Conservation (phyloP, 169 alveolate species). For the Cryptosporidium parvum region DNA sequence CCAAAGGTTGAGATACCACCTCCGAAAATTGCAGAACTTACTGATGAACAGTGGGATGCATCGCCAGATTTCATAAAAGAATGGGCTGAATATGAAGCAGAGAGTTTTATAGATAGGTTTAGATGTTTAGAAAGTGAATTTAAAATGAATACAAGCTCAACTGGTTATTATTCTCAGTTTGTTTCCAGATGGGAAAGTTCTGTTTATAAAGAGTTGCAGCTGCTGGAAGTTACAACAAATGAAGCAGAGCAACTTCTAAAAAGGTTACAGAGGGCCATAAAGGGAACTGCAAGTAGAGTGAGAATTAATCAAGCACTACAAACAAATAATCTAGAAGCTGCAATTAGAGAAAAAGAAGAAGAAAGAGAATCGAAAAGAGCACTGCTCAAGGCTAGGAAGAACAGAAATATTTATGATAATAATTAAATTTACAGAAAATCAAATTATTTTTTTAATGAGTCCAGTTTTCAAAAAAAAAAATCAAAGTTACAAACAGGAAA, state of each 20-base stretch:
- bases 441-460: background rate
- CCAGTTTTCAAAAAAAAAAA: background rate
- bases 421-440: conserved; percentile 3
- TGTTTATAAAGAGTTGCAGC: conserved; percentile 56
- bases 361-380: conserved; percentile 64
- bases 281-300: conserved; percentile 47
- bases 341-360: conserved; percentile 72
- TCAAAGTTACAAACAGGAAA: background rate
- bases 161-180: conserved; percentile 57
- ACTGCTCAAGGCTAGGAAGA: conserved; percentile 41
- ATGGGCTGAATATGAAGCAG: conserved; percentile 75
- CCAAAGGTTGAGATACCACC: conserved; percentile 8
- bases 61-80: conserved; percentile 65
- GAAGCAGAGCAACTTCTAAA: conserved; percentile 59
- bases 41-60: conserved; percentile 74
- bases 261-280: conserved; percentile 57
- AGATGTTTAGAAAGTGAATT: conserved; percentile 44
- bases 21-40: conserved; percentile 59
- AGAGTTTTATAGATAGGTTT: conserved; percentile 68
- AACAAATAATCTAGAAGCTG: conserved; percentile 65
- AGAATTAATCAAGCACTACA: conserved; percentile 54
- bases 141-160: conserved; percentile 32
- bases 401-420: background rate
- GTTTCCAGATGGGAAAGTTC: conserved; percentile 56
- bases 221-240: conserved; percentile 60